Evolutionary conservation across 1,139 yeast genomes (phyloP).

Genomic region (Candida glucosophila): DNA sequence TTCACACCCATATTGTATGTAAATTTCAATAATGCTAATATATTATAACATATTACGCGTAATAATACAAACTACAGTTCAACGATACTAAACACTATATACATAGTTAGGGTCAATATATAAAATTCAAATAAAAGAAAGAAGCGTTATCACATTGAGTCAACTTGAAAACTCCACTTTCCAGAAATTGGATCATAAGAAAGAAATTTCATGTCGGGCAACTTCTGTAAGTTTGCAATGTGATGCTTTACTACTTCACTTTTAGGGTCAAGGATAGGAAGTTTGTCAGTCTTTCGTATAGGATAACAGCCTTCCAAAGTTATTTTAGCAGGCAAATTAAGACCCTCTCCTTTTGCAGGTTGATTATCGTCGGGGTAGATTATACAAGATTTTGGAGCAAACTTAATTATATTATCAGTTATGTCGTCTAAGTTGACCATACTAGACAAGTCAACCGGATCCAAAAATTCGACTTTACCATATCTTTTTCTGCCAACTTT

Average conservation of each 20-base stretch:
- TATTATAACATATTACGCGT: too few species aligned
- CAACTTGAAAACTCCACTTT: constrained; percentile 65
- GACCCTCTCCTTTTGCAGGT: constrained; percentile 72
- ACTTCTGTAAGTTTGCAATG: constrained; percentile 53
- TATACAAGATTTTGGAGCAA: constrained; percentile 53
- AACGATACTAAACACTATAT: too few species aligned
- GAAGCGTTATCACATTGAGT: constrained; percentile 7
- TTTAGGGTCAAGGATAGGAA: constrained; percentile 70
- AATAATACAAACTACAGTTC: too few species aligned
- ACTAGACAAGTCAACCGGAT: constrained; percentile 76
- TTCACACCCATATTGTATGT: constrained; percentile 63
- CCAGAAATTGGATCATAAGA: constrained; percentile 77
- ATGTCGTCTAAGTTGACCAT: constrained; percentile 52
- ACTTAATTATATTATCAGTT: constrained; percentile 55
- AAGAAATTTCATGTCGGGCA: constrained; percentile 55
- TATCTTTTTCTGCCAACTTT: constrained; percentile 72
- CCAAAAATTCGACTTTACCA: constrained; percentile 69
- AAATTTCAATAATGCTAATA: too few species aligned
- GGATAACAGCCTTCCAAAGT: constrained; percentile 78
- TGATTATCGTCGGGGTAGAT: constrained; percentile 66
- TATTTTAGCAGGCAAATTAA: constrained; percentile 68
- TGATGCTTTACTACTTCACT: constrained; percentile 67
- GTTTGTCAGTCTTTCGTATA: constrained; percentile 57
- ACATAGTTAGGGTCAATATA: too few species aligned
- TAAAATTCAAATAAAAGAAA: too few species aligned